Conservation (phyloP, 2,329 filamentous ascomycete genomes). For the Geoglossum cookeanum region DNA sequence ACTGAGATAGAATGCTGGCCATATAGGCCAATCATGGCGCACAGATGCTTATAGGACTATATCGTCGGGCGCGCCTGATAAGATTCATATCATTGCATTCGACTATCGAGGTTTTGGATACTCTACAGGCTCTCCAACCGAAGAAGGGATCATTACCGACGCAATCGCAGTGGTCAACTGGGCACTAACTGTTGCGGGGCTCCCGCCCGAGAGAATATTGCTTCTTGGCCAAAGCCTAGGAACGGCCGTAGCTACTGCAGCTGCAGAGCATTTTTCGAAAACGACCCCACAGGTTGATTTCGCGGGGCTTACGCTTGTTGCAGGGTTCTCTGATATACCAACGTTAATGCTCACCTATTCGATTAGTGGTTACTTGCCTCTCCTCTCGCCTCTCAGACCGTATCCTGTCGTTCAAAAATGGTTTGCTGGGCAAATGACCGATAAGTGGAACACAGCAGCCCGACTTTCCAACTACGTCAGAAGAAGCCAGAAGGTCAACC, state of each 20-base stretch:
- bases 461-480: slow-evolving; percentile 41
- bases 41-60: slow-evolving; percentile 61
- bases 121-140: slow-evolving; percentile 62
- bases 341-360: slow-evolving; percentile 59
- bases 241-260: slow-evolving; percentile 61
- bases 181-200: slow-evolving; percentile 41
- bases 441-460: slow-evolving; percentile 58
- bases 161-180: slow-evolving; percentile 56
- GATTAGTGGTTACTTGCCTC: slow-evolving; percentile 56
- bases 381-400: slow-evolving; percentile 53
- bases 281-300: slow-evolving; percentile 40
- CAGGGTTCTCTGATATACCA: slow-evolving; percentile 58
- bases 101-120: slow-evolving; percentile 81
- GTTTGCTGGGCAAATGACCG: slow-evolving; percentile 46
- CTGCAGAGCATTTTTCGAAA: slow-evolving; percentile 47
- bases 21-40: slow-evolving; percentile 60
- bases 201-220: slow-evolving; percentile 55
- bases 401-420: slow-evolving; percentile 45
- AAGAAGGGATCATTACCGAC: slow-evolving; percentile 65
- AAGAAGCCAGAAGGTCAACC: slow-evolving; percentile 34
- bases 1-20: slow-evolving; percentile 50
- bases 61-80: slow-evolving; percentile 46
- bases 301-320: slow-evolving; percentile 60
- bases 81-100: slow-evolving; percentile 66
- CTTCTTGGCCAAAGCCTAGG: slow-evolving; percentile 76